Conservation (phyloP, 2,329 filamentous ascomycete genomes). For the Fusarium irregulare region DNA sequence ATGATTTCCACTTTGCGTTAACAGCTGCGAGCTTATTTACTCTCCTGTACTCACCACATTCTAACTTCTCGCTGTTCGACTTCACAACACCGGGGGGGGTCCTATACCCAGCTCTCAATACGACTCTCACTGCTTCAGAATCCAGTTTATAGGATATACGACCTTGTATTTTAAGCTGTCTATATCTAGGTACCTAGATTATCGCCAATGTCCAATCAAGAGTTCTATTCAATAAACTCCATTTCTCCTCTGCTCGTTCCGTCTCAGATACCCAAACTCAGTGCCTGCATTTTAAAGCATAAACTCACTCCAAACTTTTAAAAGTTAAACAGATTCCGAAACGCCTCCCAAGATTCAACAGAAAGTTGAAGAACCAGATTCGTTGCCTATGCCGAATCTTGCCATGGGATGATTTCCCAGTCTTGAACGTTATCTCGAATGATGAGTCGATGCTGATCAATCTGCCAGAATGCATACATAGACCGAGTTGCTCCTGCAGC, state of each 20-base stretch:
- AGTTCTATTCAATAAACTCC: conserved; percentile 21
- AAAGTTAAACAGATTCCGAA: not conserved
- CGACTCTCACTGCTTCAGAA: not conserved
- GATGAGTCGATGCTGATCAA: conserved; percentile 76
- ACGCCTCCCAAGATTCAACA: conserved; percentile 1
- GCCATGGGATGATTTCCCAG: conserved; percentile 74
- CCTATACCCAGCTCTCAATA: not conserved
- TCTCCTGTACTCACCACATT: not conserved
- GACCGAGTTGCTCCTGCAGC: conserved; percentile 73
- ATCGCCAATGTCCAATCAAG: not conserved
- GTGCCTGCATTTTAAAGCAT: not conserved
- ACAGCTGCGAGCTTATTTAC: not conserved
- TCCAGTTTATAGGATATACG: not conserved
- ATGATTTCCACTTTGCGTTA: not conserved
- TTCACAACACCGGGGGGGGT: not conserved
- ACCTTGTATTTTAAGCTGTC: not conserved
- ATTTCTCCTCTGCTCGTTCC: not conserved
- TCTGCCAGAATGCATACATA: conserved; percentile 74
- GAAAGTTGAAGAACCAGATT: not conserved
- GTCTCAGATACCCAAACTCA: not conserved
- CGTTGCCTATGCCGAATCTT: conserved; percentile 31
- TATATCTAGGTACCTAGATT: not conserved
- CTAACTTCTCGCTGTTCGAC: not conserved
- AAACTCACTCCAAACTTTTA: not conserved
- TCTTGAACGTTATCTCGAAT: conserved; percentile 72